phyloP scores from a whole-genome alignment of 352 stramenopile genomes.

The Blastocystis sp. region DNA sequence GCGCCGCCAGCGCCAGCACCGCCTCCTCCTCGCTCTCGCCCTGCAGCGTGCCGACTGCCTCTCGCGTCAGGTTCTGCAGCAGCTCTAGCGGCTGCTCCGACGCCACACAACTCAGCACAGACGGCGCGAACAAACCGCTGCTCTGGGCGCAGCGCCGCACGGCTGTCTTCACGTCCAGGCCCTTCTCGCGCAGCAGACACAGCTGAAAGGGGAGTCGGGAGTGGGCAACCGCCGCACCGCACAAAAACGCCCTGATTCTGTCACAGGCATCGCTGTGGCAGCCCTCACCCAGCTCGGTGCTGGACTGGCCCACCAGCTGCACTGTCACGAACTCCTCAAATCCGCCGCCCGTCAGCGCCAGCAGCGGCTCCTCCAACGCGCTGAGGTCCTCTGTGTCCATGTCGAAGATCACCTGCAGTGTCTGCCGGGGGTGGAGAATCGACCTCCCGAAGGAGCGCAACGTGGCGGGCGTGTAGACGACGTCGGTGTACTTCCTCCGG shows the following conservation, averaged over 20 bases:
- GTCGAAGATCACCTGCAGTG: constrained; percentile 7
- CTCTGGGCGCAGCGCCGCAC: not conserved
- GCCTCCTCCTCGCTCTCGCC: not conserved
- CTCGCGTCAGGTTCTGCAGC: constrained; percentile 23
- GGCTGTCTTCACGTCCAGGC: not conserved
- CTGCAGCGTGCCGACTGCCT: not conserved
- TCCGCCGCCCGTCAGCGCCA: not conserved
- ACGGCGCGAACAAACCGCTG: not conserved
- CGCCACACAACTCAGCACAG: not conserved
- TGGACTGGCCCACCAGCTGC: not conserved
- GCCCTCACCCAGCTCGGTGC: not conserved
- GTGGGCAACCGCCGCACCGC: not conserved
- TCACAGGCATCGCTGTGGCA: not conserved
- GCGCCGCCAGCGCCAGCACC: not conserved
- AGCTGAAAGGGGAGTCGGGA: not conserved
- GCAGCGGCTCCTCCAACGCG: not conserved
- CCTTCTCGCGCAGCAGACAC: constrained; percentile 13
- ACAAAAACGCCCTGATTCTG: not conserved
- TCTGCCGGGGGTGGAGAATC: constrained; percentile 11
- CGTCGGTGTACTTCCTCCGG: constrained; percentile 14
- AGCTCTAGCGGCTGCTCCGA: not conserved
- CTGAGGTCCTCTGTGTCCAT: not conserved
- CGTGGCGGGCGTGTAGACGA: not conserved
- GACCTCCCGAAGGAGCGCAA: not conserved
- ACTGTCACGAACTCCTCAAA: not conserved